phyloP scores from a whole-genome alignment of 192 early-diverging fungal species.

The Backusella psychrophila region DNA sequence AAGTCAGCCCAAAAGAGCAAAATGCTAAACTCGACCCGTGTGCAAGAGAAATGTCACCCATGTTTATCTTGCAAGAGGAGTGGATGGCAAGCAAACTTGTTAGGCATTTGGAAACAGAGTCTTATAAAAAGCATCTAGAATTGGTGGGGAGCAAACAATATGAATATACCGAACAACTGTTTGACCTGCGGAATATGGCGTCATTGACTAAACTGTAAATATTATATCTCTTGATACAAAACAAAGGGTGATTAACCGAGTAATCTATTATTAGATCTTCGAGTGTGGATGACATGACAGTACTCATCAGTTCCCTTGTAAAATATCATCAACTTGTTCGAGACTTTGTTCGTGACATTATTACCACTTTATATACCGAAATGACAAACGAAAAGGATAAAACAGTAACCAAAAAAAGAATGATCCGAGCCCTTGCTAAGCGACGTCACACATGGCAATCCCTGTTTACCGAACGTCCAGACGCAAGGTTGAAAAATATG shows the following conservation, averaged over 20 bases:
- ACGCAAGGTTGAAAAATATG: neutral
- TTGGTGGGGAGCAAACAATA: neutral
- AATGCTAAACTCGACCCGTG: neutral
- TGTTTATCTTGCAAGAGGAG: neutral
- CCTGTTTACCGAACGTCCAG: neutral
- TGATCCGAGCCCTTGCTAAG: neutral
- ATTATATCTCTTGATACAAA: neutral
- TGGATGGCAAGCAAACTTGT: neutral
- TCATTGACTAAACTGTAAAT: neutral
- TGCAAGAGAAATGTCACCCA: neutral
- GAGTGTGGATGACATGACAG: neutral
- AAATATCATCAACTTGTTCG: neutral
- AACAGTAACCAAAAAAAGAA: neutral
- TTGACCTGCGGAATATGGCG: constrained; percentile 11
- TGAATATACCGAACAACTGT: neutral
- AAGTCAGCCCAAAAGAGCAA: neutral
- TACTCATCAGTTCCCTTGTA: neutral
- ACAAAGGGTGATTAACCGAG: neutral
- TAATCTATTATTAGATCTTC: neutral
- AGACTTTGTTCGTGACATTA: neutral
- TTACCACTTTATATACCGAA: neutral
- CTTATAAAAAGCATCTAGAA: neutral
- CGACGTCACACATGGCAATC: neutral
- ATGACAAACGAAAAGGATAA: neutral
- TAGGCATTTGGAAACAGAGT: neutral